Conservation (phyloP, 441 rosid genomes). For the Jatropha podagrica region DNA sequence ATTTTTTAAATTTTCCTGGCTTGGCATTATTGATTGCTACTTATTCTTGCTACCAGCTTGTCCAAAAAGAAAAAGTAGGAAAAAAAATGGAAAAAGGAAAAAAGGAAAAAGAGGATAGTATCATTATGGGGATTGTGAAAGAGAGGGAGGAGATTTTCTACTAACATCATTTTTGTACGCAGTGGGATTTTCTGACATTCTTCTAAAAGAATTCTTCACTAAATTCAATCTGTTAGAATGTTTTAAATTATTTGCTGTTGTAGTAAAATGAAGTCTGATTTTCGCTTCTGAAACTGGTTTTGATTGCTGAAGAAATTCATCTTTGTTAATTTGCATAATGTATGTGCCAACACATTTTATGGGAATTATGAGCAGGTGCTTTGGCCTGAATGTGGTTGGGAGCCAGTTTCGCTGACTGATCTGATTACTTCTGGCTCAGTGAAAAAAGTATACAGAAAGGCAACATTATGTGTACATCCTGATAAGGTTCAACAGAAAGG, state of each 20-base stretch:
- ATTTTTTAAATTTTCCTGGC: neutral
- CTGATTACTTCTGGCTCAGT: constrained; percentile 75
- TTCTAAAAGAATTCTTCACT: neutral
- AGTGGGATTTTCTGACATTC: neutral
- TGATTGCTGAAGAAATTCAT: constrained; percentile 7
- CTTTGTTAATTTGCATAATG: neutral
- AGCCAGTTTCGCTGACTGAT: constrained; percentile 77
- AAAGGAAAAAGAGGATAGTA: too few species aligned
- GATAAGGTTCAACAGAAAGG: constrained; percentile 99
- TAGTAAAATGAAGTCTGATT: constrained; percentile 2
- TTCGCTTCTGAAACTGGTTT: constrained; percentile 8
- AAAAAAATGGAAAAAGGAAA: neutral
- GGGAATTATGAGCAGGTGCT: constrained; percentile 58
- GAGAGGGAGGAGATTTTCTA: too few species aligned
- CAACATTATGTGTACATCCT: constrained; percentile 81
- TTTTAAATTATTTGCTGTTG: neutral
- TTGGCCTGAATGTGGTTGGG: constrained; percentile 92
- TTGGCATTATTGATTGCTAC: neutral
- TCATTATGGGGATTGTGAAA: neutral
- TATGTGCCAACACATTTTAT: neutral
- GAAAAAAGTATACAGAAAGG: constrained; percentile 84
- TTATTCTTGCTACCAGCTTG: neutral
- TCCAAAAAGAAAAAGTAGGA: neutral
- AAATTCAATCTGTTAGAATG: neutral
- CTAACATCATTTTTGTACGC: neutral